A percentile compares a stretch with the other conserved stretches of the same genome.
These are phyloP conservation scores for Strobilomyces dryophilus DNA, from an alignment of 768 basidiomycete genomes.

Conservation along the genomic window DNA sequence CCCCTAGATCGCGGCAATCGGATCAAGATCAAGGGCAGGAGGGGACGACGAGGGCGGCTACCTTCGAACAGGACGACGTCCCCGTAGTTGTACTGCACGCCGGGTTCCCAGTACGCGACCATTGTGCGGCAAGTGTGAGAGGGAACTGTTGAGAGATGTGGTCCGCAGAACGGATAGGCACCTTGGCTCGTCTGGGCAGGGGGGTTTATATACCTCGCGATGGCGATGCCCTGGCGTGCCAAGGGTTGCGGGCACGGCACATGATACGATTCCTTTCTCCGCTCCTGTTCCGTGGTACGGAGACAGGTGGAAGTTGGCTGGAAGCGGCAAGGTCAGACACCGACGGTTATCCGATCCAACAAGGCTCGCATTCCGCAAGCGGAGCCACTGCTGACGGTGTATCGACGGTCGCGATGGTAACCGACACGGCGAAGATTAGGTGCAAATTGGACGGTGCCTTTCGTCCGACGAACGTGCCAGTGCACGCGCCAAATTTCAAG, in stretches of 20 bases:
- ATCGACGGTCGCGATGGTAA: no score
- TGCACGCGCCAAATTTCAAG: no score
- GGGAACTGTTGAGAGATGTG: slow-evolving; percentile 5
- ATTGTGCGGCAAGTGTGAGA: slow-evolving; percentile 26
- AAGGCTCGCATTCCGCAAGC: no score
- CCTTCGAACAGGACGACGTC: slow-evolving; percentile 57
- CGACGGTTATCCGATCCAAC: slow-evolving; percentile 26
- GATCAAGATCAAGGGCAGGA: neutral
- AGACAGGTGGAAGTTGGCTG: slow-evolving; percentile 2
- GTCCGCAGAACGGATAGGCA: neutral
- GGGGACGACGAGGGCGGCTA: slow-evolving; percentile 16
- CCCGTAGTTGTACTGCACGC: slow-evolving; percentile 51
- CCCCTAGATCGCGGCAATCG: slow-evolving; percentile 30
- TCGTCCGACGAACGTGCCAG: no score
- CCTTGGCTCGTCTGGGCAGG: neutral
- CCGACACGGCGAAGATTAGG: no score
- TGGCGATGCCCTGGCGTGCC: slow-evolving; percentile 4
- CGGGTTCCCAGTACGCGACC: slow-evolving; percentile 56
- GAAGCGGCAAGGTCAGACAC: slow-evolving; percentile 12
- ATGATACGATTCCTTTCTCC: slow-evolving; percentile 3
- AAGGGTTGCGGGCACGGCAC: slow-evolving; percentile 1
- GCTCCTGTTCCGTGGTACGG: neutral
- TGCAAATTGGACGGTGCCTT: no score
- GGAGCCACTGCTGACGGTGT: neutral
- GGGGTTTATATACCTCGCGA: slow-evolving; percentile 19